Conservation (phyloP, 2,329 filamentous ascomycete genomes). For the Cucurbitaria berberidis region DNA sequence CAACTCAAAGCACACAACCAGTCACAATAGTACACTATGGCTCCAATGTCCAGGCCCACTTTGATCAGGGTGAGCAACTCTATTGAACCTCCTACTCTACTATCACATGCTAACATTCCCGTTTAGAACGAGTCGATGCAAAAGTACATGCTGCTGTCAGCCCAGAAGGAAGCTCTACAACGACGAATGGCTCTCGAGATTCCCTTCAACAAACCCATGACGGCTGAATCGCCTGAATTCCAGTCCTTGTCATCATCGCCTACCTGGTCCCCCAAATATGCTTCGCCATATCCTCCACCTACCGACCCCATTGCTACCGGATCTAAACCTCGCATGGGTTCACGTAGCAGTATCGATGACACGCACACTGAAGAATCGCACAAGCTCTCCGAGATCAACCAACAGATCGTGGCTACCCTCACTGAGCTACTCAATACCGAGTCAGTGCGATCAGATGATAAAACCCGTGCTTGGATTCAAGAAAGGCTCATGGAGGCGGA, state of each 20-base stretch:
- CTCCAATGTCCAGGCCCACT: conserved; percentile 27
- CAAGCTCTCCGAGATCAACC: conserved; percentile 57
- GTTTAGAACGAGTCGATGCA: conserved; percentile 43
- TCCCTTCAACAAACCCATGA: conserved; percentile 41
- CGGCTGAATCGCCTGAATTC: conserved; percentile 44
- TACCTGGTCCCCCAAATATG: conserved; percentile 28
- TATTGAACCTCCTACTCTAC: neutral
- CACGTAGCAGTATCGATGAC: conserved; percentile 33
- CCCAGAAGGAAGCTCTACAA: conserved; percentile 50
- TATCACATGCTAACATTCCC: conserved; percentile 16
- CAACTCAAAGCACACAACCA: conserved; percentile 2
- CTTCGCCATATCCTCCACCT: conserved; percentile 28
- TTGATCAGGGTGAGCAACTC: conserved; percentile 28
- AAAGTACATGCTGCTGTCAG: conserved; percentile 50
- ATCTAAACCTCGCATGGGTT: conserved; percentile 17
- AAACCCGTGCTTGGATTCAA: conserved; percentile 58
- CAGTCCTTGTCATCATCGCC: conserved; percentile 46
- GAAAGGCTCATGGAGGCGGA: conserved; percentile 61
- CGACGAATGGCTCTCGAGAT: conserved; percentile 48
- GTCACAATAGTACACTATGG: conserved; percentile 15
- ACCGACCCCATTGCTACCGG: conserved; percentile 33
- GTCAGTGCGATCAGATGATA: conserved; percentile 54
- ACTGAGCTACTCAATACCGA: conserved; percentile 62
- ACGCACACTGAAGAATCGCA: conserved; percentile 51
- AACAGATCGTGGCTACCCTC: conserved; percentile 61